Evolutionary conservation across 2,329 filamentous ascomycete genomes (phyloP).

Genomic region (Clonostachys chloroleuca): DNA sequence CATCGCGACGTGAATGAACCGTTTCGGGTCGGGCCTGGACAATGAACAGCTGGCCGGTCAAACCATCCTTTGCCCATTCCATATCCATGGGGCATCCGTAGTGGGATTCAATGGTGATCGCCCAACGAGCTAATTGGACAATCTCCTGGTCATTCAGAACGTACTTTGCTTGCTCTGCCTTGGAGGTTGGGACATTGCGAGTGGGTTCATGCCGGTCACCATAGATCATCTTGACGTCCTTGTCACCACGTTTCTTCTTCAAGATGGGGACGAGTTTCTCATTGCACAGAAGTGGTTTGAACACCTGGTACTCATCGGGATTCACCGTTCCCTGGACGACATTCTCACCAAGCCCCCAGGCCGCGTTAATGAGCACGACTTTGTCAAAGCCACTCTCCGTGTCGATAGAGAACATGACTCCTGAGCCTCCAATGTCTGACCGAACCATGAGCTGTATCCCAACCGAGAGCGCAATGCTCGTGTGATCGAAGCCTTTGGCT

Average conservation of each 20-base stretch:
- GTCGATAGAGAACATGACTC: constrained; percentile 33
- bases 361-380: constrained; percentile 27
- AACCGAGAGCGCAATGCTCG: constrained; percentile 16
- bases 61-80: constrained; percentile 29
- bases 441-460: constrained; percentile 22
- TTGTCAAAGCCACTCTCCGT: constrained; percentile 31
- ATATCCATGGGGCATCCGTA: constrained; percentile 29
- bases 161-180: constrained; percentile 20
- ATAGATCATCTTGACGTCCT: constrained; percentile 25
- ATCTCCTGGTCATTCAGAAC: constrained; percentile 25
- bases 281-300: constrained; percentile 24
- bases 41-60: constrained; percentile 20
- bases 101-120: constrained; percentile 24
- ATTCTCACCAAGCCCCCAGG: constrained; percentile 30
- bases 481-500: constrained; percentile 16
- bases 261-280: constrained; percentile 19
- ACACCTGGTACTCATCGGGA: constrained; percentile 30
- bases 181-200: constrained; percentile 27
- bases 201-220: constrained; percentile 15
- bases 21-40: constrained; percentile 29
- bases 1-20: constrained; percentile 23
- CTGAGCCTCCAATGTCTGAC: constrained; percentile 24
- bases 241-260: constrained; percentile 24
- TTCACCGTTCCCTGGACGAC: constrained; percentile 28
- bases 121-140: constrained; percentile 26